Base-by-base conservation (phyloP, 2,329 filamentous ascomycete species). In the Corniculantispora saksenae region DNA sequence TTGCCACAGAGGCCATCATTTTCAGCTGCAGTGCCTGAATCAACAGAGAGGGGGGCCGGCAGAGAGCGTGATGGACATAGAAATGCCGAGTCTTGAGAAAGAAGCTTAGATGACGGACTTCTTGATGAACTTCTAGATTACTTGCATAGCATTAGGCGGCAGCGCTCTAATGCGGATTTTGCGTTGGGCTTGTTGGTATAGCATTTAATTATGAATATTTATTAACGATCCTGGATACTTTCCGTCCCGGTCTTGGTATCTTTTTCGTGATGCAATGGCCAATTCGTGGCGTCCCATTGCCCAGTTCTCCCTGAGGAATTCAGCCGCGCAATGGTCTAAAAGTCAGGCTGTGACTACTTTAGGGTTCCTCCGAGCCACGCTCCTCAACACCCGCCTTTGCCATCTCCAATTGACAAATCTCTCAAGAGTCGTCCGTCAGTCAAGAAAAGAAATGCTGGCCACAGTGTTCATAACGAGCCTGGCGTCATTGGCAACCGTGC, bases 81-180 rank as follows among this genome's bases (percentile, higher is more conserved):
- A 63, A 12, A 63, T 63, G 40, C 61, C 51, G 9, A 48, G 13
- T n/a, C 29, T 40, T 8, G 58, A 61, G 17, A 61, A 61, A 23
- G 58, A 61, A 32, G 53, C 47, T 25, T 40, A 55, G 53, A 40
- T 32, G 29, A 25, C 53, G n/a, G n/a, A n/a, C n/a, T n/a, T n/a
- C n/a, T n/a, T n/a, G n/a, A n/a, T n/a, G n/a, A n/a, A 40, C 17
- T n/a, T n/a, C 32, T 51, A 29, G 48, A 51, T 29, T 27, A 51
- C 25, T 51, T 51, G 48, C 48, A 51, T 51, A 51, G 48, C 48
- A 29, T 15, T 27, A 29, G 48, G 25, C 23, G 25, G 3, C 48
- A 51, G 23, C 29, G 23, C 13, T 17, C 7, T 29, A 29, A 17
- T 51, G 19, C 15, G 47, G 21, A 12, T 25, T 51, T 25, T 29